A percentile compares a stretch with the other conserved stretches of the same genome.
Conservation (phyloP, 2,329 filamentous ascomycete genomes). For the Diplodia intermedia region DNA sequence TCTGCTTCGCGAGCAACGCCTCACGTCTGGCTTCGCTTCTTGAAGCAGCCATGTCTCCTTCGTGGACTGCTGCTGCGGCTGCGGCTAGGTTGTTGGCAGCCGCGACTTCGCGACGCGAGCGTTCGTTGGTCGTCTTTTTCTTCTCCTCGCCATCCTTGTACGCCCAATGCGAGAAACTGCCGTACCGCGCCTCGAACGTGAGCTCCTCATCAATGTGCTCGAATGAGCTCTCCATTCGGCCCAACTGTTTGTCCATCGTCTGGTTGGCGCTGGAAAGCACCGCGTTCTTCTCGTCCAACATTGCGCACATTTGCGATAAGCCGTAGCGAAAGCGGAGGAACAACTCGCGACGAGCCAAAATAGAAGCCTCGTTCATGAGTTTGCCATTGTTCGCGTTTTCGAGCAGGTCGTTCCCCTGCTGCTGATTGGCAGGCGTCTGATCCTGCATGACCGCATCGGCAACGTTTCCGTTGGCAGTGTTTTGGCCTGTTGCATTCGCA, state of each 20-base stretch:
- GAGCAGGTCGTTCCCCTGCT: constrained; percentile 39
- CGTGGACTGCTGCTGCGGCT: constrained; percentile 76
- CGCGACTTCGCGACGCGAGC: constrained; percentile 78
- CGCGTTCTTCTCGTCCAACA: constrained; percentile 96
- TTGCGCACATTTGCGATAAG: constrained; percentile 84
- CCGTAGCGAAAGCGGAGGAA: constrained; percentile 80
- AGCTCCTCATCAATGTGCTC: constrained; percentile 87
- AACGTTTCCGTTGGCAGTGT: constrained; percentile 50
- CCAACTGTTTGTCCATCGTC: constrained; percentile 82
- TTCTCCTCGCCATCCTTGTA: constrained; percentile 78
- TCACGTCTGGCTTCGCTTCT: constrained; percentile 86
- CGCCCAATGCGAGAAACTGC: constrained; percentile 92
- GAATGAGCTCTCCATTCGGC: constrained; percentile 85
- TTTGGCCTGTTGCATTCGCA: constrained; percentile 47
- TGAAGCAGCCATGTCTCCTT: constrained; percentile 79
- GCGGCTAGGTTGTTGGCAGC: constrained; percentile 72
- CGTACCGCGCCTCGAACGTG: constrained; percentile 91
- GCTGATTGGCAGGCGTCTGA: constrained; percentile 37
- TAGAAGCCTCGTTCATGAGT: constrained; percentile 50
- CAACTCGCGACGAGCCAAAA: constrained; percentile 72
- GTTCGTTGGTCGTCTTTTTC: constrained; percentile 69
- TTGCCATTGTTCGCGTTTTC: constrained; percentile 35
- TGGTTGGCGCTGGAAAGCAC: constrained; percentile 93
- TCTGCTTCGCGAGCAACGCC: constrained; percentile 73
- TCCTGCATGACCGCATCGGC: constrained; percentile 42